Evolutionary conservation across 306 rosid species (phyloP).

Genomic region (Rosa lucieae): DNA sequence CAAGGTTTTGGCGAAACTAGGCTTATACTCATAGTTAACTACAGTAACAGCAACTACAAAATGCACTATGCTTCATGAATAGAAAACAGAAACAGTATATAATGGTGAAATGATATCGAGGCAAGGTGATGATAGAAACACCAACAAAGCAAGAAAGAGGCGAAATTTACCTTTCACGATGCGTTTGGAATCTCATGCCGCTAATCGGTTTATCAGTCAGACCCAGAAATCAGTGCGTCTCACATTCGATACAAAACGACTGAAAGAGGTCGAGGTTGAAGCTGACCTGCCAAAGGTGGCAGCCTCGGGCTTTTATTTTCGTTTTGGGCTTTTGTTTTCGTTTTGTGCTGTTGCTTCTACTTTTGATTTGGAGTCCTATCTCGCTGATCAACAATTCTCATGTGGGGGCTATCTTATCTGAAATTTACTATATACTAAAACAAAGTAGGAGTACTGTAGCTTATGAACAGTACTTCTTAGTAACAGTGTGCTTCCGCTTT

Average conservation of each 20-base stretch:
- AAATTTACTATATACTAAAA: too few species aligned
- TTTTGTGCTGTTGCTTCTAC: not conserved
- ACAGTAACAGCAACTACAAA: not conserved
- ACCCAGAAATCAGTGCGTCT: not conserved
- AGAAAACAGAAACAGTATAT: not conserved
- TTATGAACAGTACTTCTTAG: too few species aligned
- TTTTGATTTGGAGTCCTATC: too few species aligned
- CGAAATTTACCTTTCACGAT: conserved; percentile 4
- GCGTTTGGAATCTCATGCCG: not conserved
- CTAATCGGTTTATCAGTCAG: not conserved
- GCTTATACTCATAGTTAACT: too few species aligned
- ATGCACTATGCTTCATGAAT: not conserved
- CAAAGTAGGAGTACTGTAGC: too few species aligned
- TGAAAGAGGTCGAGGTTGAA: not conserved
- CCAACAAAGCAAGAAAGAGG: not conserved
- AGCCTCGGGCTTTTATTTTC: not conserved
- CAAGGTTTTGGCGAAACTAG: not conserved
- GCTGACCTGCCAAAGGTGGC: not conserved
- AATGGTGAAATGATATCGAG: not conserved
- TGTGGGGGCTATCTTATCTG: too few species aligned
- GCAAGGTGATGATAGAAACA: not conserved
- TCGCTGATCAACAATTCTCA: too few species aligned
- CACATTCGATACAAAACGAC: not conserved
- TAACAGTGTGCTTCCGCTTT: too few species aligned
- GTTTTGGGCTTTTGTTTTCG: not conserved